phyloP scores from a whole-genome alignment of 1,284 basidiomycete species.

The Puccinia polysora region DNA sequence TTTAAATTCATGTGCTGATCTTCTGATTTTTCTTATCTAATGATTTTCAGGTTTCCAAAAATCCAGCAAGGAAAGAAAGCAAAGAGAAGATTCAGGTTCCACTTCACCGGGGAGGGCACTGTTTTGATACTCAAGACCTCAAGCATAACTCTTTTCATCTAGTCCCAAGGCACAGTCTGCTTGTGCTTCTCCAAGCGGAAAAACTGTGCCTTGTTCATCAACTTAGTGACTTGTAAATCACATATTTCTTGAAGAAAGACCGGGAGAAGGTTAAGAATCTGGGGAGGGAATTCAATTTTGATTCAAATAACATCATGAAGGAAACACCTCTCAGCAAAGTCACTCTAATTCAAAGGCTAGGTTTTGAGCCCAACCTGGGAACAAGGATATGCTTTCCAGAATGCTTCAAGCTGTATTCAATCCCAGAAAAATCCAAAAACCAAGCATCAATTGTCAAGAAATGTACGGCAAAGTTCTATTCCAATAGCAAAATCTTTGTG shows the following conservation, averaged over 20 bases:
- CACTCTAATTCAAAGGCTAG: background rate
- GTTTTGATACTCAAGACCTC: background rate
- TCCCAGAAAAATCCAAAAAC: background rate
- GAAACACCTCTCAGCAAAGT: background rate
- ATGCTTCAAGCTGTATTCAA: background rate
- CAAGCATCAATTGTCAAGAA: background rate
- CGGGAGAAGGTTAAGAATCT: background rate
- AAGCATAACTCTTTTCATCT: background rate
- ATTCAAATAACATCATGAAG: background rate
- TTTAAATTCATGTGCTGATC: too few species aligned
- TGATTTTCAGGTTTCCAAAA: background rate
- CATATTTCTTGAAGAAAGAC: background rate
- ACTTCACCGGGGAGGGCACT: background rate
- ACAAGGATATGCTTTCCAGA: background rate
- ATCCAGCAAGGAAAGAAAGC: background rate
- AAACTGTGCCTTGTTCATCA: background rate
- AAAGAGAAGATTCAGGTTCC: background rate
- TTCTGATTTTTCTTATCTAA: too few species aligned
- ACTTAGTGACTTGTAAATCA: background rate
- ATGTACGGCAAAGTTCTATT: background rate
- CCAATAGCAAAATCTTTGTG: background rate
- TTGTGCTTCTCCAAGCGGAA: background rate
- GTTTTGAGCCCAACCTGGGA: background rate
- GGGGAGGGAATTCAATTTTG: background rate
- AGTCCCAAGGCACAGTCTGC: background rate